Conservation (phyloP, 2,329 filamentous ascomycete genomes). For the Pyrenochaeta sp. region DNA sequence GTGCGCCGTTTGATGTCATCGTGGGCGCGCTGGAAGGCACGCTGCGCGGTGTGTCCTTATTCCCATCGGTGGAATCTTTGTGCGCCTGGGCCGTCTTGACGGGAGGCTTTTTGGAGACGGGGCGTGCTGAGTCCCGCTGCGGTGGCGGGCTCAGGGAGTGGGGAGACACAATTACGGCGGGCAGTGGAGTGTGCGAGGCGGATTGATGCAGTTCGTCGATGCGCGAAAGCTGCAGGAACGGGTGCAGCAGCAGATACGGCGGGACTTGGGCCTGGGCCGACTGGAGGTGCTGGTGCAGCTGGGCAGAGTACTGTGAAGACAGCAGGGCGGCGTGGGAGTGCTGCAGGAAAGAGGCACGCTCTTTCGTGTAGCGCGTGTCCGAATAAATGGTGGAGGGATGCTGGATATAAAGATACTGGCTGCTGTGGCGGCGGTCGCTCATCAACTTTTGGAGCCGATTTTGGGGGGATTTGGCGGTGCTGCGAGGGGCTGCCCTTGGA, state of each 20-base stretch:
- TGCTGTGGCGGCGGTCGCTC: conserved; percentile 35
- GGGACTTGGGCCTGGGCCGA: conserved; percentile 20
- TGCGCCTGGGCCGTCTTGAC: conserved; percentile 38
- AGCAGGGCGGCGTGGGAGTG: conserved; percentile 17
- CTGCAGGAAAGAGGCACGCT: conserved; percentile 9
- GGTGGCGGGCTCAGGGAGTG: conserved; percentile 43
- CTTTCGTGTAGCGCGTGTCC: conserved; percentile 18
- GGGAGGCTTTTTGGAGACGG: conserved; percentile 40
- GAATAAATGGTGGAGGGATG: conserved; percentile 29
- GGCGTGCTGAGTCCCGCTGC: conserved; percentile 42
- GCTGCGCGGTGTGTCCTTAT: conserved; percentile 39
- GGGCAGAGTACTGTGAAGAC: conserved; percentile 17
- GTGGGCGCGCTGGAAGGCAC: conserved; percentile 47
- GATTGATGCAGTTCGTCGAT: conserved; percentile 36
- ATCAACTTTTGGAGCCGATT: conserved; percentile 29
- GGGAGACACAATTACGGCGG: conserved; percentile 52
- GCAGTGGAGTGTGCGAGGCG: conserved; percentile 26
- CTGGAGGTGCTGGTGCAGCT: conserved; percentile 17
- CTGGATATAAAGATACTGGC: conserved; percentile 32
- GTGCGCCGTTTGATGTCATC: conserved; percentile 47
- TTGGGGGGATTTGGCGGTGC: conserved; percentile 19
- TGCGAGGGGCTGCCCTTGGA: conserved; percentile 1
- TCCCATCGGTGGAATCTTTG: conserved; percentile 49
- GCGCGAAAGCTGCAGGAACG: conserved; percentile 39
- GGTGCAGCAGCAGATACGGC: conserved; percentile 36